These are phyloP conservation scores for Medakamo hakoo DNA, from an alignment of 139 green algal genomes.

Conservation along the genomic window DNA sequence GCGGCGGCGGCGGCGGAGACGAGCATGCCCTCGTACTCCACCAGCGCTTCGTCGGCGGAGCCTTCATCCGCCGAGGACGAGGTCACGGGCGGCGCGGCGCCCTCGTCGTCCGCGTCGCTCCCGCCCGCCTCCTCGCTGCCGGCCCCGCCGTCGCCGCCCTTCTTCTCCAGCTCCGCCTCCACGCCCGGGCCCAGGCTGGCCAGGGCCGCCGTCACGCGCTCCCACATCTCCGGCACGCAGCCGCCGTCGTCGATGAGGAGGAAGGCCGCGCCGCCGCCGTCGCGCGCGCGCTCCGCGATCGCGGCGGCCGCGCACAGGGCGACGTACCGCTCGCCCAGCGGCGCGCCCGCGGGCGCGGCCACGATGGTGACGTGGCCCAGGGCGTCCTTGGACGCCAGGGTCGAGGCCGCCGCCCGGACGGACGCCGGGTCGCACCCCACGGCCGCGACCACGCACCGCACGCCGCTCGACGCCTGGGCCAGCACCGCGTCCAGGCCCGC, in stretches of 20 bases:
- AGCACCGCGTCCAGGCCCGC: constrained; percentile 41
- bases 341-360: constrained; percentile 14
- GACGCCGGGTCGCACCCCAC: constrained; percentile 21
- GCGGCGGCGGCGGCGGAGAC: constrained; percentile 49
- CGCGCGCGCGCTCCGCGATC: constrained; percentile 49
- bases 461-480: constrained; percentile 19
- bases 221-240: neutral
- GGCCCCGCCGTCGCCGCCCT: no score
- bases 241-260: constrained; percentile 60
- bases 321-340: constrained; percentile 49
- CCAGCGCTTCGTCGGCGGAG: constrained; percentile 27
- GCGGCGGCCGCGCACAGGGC: constrained; percentile 38
- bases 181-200: neutral
- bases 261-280: constrained; percentile 51
- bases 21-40: constrained; percentile 73
- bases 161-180: constrained; percentile 3
- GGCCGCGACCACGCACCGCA: constrained; percentile 41
- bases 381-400: constrained; percentile 22
- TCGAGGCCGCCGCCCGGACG: constrained; percentile 10
- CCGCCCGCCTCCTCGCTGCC: no score
- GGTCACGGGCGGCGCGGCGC: neutral
- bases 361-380: constrained; percentile 53
- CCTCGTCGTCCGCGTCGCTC: neutral
- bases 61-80: no score
- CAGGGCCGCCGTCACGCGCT: neutral